Evolutionary conservation across 345 rosid genomes (phyloP), one percentile per base, ranked within the genome.

Genomic region (Brassica rapa): DNA sequence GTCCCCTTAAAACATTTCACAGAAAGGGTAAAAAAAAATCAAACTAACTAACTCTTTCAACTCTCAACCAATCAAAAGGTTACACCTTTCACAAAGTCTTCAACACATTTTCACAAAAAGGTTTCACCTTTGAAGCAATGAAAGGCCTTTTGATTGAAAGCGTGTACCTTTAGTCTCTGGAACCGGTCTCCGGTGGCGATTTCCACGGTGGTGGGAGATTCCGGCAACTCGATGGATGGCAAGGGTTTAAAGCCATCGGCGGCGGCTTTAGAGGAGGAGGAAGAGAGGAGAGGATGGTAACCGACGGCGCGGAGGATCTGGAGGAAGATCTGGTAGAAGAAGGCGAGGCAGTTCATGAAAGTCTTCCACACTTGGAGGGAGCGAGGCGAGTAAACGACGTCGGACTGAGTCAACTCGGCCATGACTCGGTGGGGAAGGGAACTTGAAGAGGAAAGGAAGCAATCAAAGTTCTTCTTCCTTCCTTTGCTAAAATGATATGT

Each of bases 361-460:
- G 95, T 59, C 70, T 88, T 82, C 97, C 94, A 90, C 16, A 87
- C 74, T 73, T 88, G 92, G 69, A 72, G 8, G 11, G 96, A 82
- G 66, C 89, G 85, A 29, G 91, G 88, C 63, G 97, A 84, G 83
- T 87, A 86, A 29, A 84, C 91, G 15, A 85, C 93, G 81, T 93
- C 98, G 78, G 89, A 63, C 89, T 86, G 96, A 81, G 96, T 86
- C 89, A 93, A 85, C 99, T 96, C 99, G 70, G 88, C 94, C 98
- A 94, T 93, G 16, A 33, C 6, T 77, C 70, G 70, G 71, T 6
- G 8, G 57, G n/a, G 24, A 66, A 4, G 15, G 37, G 10, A 72
- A 14, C 60, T 46, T 21, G 68, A 68, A 66, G 62, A 72, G 67
- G 73, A 66, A 72, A 64, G 32, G 37, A 78, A 73, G 62, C 41